A percentile compares a stretch with the other conserved stretches of the same genome.
Conservation (phyloP, 2,329 filamentous ascomycete species). For the Knufia petricola region DNA sequence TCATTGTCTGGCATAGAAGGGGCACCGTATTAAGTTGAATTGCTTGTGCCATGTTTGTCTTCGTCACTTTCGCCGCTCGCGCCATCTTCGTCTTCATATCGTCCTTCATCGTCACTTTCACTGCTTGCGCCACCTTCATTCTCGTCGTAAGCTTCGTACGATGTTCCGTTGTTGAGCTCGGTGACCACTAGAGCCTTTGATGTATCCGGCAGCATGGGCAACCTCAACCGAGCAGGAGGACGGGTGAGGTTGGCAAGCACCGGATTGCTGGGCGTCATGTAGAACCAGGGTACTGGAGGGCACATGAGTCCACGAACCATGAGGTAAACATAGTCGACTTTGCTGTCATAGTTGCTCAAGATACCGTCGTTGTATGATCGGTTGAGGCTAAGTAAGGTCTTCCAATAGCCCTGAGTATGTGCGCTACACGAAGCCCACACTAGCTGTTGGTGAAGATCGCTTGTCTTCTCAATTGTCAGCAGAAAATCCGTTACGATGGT, state of each 20-base stretch:
- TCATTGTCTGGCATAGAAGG: background rate
- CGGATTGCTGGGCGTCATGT: conserved; percentile 1
- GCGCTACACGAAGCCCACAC: background rate
- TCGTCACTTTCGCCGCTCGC: background rate
- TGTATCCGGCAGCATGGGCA: conserved; percentile 1
- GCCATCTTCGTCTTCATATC: background rate
- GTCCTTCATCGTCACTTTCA: no score
- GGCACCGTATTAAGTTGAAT: background rate
- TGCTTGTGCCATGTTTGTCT: background rate
- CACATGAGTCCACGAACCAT: conserved; percentile 1
- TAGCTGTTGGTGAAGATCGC: conserved; percentile 2
- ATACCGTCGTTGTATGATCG: conserved; percentile 3
- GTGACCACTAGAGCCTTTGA: conserved; percentile 3
- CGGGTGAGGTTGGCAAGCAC: conserved; percentile 1
- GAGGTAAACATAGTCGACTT: conserved; percentile 1
- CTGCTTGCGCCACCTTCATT: background rate
- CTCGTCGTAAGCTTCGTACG: background rate
- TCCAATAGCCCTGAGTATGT: conserved; percentile 3
- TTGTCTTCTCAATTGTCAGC: conserved; percentile 1
- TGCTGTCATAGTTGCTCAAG: conserved; percentile 1
- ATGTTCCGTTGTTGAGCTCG: conserved; percentile 2
- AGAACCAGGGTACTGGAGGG: conserved; percentile 1
- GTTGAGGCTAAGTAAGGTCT: conserved; percentile 3
- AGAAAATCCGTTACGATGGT: background rate
- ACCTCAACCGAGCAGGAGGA: conserved; percentile 1